A percentile compares a stretch with the other conserved stretches of the same genome.
Evolutionary conservation across 139 green algal genomes (phyloP).

Genomic region (Trebouxia sp.): DNA sequence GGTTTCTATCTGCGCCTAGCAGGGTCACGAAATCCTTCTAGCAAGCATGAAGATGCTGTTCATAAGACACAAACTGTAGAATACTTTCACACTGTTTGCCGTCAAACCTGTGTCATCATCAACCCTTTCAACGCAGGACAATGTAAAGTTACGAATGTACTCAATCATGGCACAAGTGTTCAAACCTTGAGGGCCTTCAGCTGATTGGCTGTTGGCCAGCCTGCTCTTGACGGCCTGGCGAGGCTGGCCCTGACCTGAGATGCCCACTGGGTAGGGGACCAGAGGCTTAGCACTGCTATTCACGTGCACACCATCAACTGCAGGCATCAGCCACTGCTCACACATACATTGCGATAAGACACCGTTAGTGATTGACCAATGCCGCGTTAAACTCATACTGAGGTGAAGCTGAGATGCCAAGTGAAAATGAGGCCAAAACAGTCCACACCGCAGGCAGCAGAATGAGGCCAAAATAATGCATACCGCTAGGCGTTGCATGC

Average conservation of each 20-base stretch:
- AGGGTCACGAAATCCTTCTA: too few species aligned
- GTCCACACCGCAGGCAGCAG: not conserved
- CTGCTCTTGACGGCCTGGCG: constrained; percentile 2
- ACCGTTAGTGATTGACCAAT: not conserved
- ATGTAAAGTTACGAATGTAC: too few species aligned
- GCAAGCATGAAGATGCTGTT: too few species aligned
- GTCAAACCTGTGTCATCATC: too few species aligned
- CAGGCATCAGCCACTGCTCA: not conserved
- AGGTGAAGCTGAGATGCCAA: not conserved
- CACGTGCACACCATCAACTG: not conserved
- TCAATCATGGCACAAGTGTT: not conserved
- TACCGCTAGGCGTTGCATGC: not conserved
- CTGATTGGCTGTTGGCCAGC: not conserved
- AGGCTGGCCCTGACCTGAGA: not conserved
- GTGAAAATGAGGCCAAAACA: not conserved
- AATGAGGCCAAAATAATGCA: not conserved
- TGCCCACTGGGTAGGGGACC: constrained; percentile 18
- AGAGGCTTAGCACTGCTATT: constrained; percentile 21
- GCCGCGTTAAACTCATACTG: not conserved
- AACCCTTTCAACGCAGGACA: too few species aligned
- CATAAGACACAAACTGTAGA: too few species aligned
- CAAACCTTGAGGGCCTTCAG: not conserved
- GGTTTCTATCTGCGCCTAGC: too few species aligned
- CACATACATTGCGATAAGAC: not conserved
- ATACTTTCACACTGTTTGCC: too few species aligned